Evolutionary conservation across 2,329 filamentous ascomycete genomes (phyloP).

Genomic region (Chaetomium sp.): DNA sequence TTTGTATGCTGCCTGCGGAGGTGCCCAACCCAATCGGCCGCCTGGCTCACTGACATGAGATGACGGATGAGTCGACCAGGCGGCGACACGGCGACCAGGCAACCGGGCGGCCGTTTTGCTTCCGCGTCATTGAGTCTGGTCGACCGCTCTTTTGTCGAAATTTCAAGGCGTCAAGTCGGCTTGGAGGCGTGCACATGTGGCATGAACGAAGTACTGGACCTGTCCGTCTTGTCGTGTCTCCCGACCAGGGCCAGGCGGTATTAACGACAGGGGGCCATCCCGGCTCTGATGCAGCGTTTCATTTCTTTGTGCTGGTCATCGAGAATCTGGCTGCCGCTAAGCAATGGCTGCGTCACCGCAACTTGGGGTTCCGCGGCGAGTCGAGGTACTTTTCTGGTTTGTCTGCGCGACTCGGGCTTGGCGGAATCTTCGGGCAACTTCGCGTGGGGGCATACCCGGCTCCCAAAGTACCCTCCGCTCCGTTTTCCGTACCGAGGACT

Average conservation of each 20-base stretch:
- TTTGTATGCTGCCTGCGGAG: constrained; percentile 9
- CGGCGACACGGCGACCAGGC: constrained; percentile 6
- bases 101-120: constrained; percentile 13
- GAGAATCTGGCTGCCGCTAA: constrained; percentile 34
- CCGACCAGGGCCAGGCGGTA: constrained; percentile 31
- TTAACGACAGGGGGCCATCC: constrained; percentile 31
- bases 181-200: constrained; percentile 24
- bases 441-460: constrained; percentile 1
- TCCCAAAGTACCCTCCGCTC: constrained; percentile 24
- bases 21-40: constrained; percentile 25
- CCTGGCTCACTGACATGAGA: neutral
- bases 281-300: constrained; percentile 34
- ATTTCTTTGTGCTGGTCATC: constrained; percentile 33
- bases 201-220: constrained; percentile 24
- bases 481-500: constrained; percentile 28
- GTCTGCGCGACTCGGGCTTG: constrained; percentile 24
- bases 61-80: constrained; percentile 15
- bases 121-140: constrained; percentile 4
- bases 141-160: constrained; percentile 31
- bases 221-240: constrained; percentile 15
- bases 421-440: constrained; percentile 18
- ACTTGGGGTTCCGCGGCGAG: constrained; percentile 26
- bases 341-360: constrained; percentile 38
- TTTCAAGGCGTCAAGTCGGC: constrained; percentile 24
- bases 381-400: constrained; percentile 26